phyloP scores from a whole-genome alignment of 1,139 yeast species.

The Schwanniomyces etchellsii region DNA sequence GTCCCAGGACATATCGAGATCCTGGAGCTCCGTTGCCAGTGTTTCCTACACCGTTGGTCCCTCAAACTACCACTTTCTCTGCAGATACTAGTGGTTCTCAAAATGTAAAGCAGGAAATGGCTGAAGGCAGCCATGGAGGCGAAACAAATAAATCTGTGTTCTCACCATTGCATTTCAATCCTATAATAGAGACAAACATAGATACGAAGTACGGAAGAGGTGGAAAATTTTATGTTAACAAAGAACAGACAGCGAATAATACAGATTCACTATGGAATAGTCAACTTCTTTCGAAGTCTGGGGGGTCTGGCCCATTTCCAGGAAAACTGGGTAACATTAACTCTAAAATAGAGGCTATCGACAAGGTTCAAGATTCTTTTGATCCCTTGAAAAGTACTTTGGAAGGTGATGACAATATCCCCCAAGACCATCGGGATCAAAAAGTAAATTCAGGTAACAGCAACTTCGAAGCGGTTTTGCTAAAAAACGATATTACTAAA shows the following conservation, averaged over 20 bases:
- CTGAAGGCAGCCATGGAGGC: slow-evolving; percentile 5
- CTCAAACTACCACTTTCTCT: slow-evolving; percentile 10
- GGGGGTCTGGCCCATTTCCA: no score
- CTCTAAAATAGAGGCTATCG: slow-evolving; percentile 29
- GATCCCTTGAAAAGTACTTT: background rate
- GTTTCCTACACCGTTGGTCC: slow-evolving; percentile 52
- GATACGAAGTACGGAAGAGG: slow-evolving; percentile 83
- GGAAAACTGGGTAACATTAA: slow-evolving; percentile 8
- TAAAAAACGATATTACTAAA: background rate
- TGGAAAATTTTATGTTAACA: slow-evolving; percentile 69
- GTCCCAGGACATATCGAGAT: slow-evolving; percentile 57
- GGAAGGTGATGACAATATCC: background rate
- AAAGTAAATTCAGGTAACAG: background rate
- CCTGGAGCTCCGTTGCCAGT: slow-evolving; percentile 79
- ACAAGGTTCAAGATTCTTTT: slow-evolving; percentile 25
- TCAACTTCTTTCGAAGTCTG: no score
- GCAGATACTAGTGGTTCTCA: slow-evolving; percentile 11
- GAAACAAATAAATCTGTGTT: slow-evolving; percentile 44
- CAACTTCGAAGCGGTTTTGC: slow-evolving; percentile 1
- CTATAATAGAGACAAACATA: slow-evolving; percentile 65
- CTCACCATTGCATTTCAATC: slow-evolving; percentile 77
- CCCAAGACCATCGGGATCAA: background rate
- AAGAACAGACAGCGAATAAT: slow-evolving; percentile 19
- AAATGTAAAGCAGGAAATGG: slow-evolving; percentile 8
- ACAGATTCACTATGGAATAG: background rate